Conservation (phyloP, 73 alveolate species). For the Breviolum minutum region DNA sequence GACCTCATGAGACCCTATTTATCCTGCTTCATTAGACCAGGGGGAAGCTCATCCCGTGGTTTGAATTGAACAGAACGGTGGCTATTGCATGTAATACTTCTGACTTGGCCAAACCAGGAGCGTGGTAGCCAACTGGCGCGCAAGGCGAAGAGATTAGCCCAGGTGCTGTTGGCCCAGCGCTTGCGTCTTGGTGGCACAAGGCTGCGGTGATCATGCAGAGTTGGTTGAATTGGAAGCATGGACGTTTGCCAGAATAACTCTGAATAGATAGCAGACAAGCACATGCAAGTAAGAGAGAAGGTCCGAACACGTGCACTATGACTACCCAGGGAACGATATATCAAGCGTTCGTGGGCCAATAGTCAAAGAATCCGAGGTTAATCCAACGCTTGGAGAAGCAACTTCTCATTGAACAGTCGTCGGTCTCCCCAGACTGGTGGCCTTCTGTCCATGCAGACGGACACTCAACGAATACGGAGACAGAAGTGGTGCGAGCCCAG, state of each 20-base stretch:
- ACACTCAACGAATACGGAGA: background rate
- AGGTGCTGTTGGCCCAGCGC: slow-evolving; percentile 60
- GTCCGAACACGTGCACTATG: too few relatives aligned
- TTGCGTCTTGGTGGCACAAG: background rate
- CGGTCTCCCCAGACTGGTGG: background rate
- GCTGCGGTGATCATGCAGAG: background rate
- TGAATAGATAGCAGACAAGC: too few relatives aligned
- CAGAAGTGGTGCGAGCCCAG: background rate
- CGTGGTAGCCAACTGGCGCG: slow-evolving; percentile 59
- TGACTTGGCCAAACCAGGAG: background rate
- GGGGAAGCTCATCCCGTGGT: too few relatives aligned
- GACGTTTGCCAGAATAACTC: background rate
- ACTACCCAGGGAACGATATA: too few relatives aligned
- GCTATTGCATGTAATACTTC: too few relatives aligned
- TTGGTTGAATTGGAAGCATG: background rate
- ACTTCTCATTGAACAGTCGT: slow-evolving; percentile 53
- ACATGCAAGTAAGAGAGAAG: too few relatives aligned
- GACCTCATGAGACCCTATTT: too few relatives aligned
- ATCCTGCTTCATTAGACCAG: too few relatives aligned
- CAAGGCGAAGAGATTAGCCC: slow-evolving; percentile 68
- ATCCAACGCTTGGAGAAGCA: slow-evolving; percentile 83
- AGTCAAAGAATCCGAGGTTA: background rate
- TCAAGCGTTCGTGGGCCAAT: too few relatives aligned
- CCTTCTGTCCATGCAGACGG: background rate
- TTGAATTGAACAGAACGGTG: too few relatives aligned